phyloP scores from a whole-genome alignment of 1,284 basidiomycete genomes.

The Cutaneotrichosporon sp. region DNA sequence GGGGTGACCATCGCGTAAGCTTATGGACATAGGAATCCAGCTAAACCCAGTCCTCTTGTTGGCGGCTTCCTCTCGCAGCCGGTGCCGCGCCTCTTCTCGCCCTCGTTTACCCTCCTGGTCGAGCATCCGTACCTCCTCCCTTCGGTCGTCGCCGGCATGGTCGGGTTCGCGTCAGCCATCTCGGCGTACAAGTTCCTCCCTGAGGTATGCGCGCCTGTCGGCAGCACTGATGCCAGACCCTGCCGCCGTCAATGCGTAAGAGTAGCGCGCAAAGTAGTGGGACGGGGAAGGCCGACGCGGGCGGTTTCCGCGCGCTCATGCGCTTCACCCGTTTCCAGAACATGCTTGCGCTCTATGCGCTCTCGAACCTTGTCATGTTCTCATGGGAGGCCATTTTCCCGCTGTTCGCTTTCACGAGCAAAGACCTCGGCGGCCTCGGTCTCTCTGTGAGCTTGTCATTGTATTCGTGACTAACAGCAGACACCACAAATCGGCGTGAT shows the following conservation, averaged over 20 bases:
- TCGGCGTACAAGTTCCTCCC: slow-evolving; percentile 33
- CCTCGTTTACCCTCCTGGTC: slow-evolving; percentile 31
- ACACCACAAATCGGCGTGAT: slow-evolving; percentile 39
- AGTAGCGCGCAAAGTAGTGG: slow-evolving; percentile 8
- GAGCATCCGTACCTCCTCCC: slow-evolving; percentile 45
- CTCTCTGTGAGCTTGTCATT: slow-evolving; percentile 29
- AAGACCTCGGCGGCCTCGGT: slow-evolving; percentile 39
- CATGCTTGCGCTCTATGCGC: slow-evolving; percentile 35
- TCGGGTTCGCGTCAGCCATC: slow-evolving; percentile 28
- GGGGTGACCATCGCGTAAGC: slow-evolving; percentile 43
- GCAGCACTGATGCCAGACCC: slow-evolving; percentile 17
- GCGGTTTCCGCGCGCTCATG: slow-evolving; percentile 29
- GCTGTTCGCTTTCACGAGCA: slow-evolving; percentile 40
- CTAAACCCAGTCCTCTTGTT: slow-evolving; percentile 34
- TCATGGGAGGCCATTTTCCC: slow-evolving; percentile 45
- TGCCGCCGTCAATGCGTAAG: slow-evolving; percentile 17
- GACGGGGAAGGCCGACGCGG: slow-evolving; percentile 19
- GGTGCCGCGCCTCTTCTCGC: slow-evolving; percentile 34
- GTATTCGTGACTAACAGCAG: slow-evolving; percentile 20
- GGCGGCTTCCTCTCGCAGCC: slow-evolving; percentile 45
- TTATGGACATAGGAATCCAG: not conserved
- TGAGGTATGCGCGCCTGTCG: slow-evolving; percentile 31
- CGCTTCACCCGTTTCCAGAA: slow-evolving; percentile 32
- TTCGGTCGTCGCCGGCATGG: slow-evolving; percentile 31
- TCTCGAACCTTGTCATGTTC: slow-evolving; percentile 38